Evolutionary conservation across 2,329 filamentous ascomycete genomes (phyloP), one percentile per base, ranked within the genome.

Genomic region (Colletotrichum sp.): DNA sequence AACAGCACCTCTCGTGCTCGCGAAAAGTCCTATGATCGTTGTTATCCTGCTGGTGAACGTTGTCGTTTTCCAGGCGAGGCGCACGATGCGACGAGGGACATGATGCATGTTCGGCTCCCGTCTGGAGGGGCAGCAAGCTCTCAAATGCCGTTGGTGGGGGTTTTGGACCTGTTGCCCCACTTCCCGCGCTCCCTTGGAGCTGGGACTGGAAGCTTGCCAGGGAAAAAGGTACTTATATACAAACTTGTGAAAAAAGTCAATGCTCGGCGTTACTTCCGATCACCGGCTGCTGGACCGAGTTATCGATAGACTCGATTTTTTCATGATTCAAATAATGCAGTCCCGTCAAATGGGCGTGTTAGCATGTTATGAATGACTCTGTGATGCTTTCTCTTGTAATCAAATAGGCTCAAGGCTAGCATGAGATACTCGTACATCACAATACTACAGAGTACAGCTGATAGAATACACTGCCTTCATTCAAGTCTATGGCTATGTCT

Each of bases 401-500:
- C 18, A 52, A 52, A 21, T 13, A 52, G 44, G 44, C 44, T 52
- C 0, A 21, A 52, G 44, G 44, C 44, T 52, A 52, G 44, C 6
- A 52, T 52, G 44, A 52, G n/a, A 52, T 52, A 21, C 44, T 52
- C 26, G 28, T 62, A 32, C 59, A 62, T 62, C 59, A 62, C 59
- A 62, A 26, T 59, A 30, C 55, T 26, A 52, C 44, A 21, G 10
- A 52, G 44, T 49, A 21, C 16, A 55, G 64, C 60, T 69, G n/a
- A 69, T 76, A 76, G 34, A 75, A 76, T 75, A 76, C 75, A 76
- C 72, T 72, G 71, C 75, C 75, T 76, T 76, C 49, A 63, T 76
- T 78, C 76, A 72, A 78, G 78, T 82, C 80, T 81, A 82, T 83
- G 81, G 76, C 80, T 83, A 82, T 82, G 80, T 83, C 79, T 81